These are phyloP conservation scores for Neurospora cerealis DNA, from an alignment of 495 filamentous ascomycete genomes.

Conservation along the genomic window DNA sequence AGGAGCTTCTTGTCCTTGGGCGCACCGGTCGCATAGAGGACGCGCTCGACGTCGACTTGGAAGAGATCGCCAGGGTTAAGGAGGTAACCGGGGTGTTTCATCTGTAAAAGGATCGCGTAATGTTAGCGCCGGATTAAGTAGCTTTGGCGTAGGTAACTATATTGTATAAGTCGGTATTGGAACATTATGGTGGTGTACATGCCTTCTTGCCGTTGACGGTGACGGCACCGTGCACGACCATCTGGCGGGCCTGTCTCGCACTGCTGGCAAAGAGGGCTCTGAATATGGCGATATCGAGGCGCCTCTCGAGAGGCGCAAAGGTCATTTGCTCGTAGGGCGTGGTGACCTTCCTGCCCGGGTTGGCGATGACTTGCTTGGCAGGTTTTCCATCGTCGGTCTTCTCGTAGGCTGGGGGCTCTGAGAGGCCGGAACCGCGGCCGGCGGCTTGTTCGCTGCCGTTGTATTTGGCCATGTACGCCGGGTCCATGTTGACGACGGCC, in stretches of 20 bases:
- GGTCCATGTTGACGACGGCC: constrained; percentile 77
- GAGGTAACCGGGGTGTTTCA: constrained; percentile 85
- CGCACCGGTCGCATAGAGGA: constrained; percentile 76
- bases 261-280: constrained; percentile 90
- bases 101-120: constrained; percentile 38
- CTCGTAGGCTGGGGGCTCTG: not conserved
- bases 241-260: constrained; percentile 86
- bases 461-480: constrained; percentile 57
- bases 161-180: not conserved
- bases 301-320: constrained; percentile 80
- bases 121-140: constrained; percentile 2
- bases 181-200: constrained; percentile 5
- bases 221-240: constrained; percentile 84
- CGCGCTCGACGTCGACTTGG: constrained; percentile 80
- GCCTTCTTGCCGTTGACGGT: constrained; percentile 96
- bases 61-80: constrained; percentile 98
- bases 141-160: not conserved
- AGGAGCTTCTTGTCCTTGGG: constrained; percentile 17
- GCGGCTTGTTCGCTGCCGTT: constrained; percentile 74
- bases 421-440: constrained; percentile 66
- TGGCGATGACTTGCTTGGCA: not conserved
- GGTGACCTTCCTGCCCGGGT: not conserved
- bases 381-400: not conserved
- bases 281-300: constrained; percentile 86
- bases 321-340: constrained; percentile 90